Evolutionary conservation across 139 green algal genomes (phyloP).

Genomic region (Chlamydomonas asymmetrica): DNA sequence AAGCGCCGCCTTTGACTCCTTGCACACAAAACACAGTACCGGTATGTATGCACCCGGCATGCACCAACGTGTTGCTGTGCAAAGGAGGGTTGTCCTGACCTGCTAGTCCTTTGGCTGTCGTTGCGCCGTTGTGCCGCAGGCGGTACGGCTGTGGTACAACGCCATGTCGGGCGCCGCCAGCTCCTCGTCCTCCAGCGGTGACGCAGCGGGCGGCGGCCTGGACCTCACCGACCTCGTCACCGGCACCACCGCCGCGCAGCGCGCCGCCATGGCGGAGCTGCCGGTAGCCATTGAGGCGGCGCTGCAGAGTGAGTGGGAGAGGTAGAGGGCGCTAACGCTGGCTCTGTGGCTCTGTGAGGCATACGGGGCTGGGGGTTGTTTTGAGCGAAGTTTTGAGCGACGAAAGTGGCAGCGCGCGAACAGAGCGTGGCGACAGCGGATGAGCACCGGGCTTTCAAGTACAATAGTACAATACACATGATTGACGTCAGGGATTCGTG

Average conservation of each 20-base stretch:
- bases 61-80: neutral
- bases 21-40: neutral
- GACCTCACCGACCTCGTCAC: conserved; percentile 19
- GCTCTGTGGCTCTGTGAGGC: neutral
- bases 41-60: neutral
- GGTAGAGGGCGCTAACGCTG: too few species aligned
- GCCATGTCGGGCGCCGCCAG: conserved; percentile 20
- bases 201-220: neutral
- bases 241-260: conserved; percentile 21
- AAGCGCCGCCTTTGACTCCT: neutral
- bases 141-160: conserved; percentile 41
- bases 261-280: neutral
- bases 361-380: neutral
- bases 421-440: neutral
- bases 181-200: too few species aligned
- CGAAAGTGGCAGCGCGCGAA: neutral
- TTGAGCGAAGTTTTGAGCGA: neutral
- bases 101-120: neutral
- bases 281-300: too few species aligned
- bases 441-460: neutral
- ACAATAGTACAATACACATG: neutral
- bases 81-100: too few species aligned
- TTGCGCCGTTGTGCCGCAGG: too few species aligned
- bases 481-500: neutral
- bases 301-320: too few species aligned